Evolutionary conservation across 1,284 basidiomycete genomes (phyloP), one percentile per base, ranked within the genome.

Genomic region (Phellopilus nigrolimitatus): DNA sequence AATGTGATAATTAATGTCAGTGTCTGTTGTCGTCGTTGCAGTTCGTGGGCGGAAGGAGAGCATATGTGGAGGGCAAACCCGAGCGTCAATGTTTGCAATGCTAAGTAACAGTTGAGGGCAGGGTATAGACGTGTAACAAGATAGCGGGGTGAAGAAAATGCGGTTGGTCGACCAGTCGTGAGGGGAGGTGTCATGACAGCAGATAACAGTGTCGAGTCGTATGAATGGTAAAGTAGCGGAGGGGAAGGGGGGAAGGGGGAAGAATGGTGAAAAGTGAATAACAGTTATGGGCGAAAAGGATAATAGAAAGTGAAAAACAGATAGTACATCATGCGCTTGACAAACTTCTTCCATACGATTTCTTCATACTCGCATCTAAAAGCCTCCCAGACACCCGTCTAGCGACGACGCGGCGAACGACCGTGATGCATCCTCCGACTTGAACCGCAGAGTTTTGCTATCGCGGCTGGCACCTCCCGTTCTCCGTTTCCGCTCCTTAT

Each of bases 341-440:
- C 33, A 47, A 41, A 46, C 50, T 52, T 52, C 50, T 37, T 37
- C 49, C 43, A 25, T 3, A 48, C 13, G 34, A 42, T 28, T 9
- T 34, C 34, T 34, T 36, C 25, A 39, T 30, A 19, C 39, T 30
- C 28, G 22, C 19, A 34, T 36, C 49, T 55, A 71, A 55, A 77
- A 77, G 3, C 75, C 75, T 38, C 72, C 76, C 28, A 77, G 61
- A 57, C 75, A 77, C 8, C 70, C 70, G n/a, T 76, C 68, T 53
- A 64, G 60, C 51, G 65, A 57, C 27, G 64, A 60, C 52, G 45
- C 51, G 6, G 59, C 27, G 10, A 72, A 71, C 39, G 64, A 61
- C 51, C 56, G 64, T 58, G 58, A 59, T 49, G 39, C 39, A 46
- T 56, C 50, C 44, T 47, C 39, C 17, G 37, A 56, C 34, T 53